A percentile compares a stretch with the other conserved stretches of the same genome.
Conservation (phyloP, 345 rosid species). For the Populus deltoides region DNA sequence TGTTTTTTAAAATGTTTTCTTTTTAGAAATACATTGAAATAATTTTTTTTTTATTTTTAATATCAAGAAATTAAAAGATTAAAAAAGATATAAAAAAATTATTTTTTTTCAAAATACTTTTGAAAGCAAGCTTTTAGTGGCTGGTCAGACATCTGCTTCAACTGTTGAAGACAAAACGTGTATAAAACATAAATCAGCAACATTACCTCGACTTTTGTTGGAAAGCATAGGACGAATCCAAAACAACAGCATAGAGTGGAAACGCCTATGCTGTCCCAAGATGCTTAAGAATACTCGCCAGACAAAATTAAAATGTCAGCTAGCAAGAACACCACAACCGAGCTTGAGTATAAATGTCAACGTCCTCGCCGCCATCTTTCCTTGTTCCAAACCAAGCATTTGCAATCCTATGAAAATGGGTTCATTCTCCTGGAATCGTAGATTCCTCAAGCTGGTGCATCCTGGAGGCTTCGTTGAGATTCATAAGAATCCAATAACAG, state of each 20-base stretch:
- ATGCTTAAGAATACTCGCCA: neutral
- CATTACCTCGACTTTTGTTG: neutral
- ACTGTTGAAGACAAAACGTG: neutral
- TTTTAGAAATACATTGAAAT: too few species aligned
- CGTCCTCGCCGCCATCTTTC: neutral
- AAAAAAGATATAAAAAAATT: too few species aligned
- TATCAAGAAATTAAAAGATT: too few species aligned
- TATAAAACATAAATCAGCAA: too few species aligned
- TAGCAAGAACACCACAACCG: neutral
- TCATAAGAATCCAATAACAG: constrained; percentile 28
- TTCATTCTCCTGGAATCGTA: neutral
- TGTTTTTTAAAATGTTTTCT: too few species aligned
- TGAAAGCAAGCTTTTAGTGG: neutral
- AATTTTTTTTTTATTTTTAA: too few species aligned
- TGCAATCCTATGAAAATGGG: neutral
- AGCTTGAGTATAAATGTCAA: neutral
- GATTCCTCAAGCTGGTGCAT: constrained; percentile 41
- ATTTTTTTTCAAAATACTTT: too few species aligned
- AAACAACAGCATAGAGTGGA: neutral
- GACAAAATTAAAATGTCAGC: neutral
- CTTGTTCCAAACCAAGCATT: neutral
- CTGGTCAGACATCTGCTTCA: neutral
- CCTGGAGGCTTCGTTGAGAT: constrained; percentile 35
- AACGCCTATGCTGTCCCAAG: neutral
- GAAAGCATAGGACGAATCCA: neutral